These are phyloP conservation scores for Ophiostoma pallidulum DNA, from an alignment of 2,329 filamentous ascomycete genomes.

Conservation along the genomic window DNA sequence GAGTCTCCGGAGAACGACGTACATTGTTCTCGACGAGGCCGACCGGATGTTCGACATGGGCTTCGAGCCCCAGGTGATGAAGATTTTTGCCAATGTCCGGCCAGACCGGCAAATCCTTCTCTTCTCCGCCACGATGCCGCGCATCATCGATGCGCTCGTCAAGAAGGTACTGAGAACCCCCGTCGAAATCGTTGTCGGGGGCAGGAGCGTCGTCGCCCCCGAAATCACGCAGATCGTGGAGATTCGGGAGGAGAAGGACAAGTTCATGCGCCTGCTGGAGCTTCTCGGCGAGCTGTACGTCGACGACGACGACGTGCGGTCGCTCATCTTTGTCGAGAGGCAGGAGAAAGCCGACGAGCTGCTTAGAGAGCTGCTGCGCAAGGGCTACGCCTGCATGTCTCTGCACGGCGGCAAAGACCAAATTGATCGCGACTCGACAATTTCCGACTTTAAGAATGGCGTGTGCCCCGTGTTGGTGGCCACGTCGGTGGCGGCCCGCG, in stretches of 20 bases:
- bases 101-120: conserved; percentile 89
- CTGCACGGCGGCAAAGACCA: conserved; percentile 94
- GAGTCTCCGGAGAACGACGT: conserved; percentile 79
- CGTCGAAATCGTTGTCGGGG: conserved; percentile 86
- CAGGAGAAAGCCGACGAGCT: conserved; percentile 82
- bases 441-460: conserved; percentile 87
- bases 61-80: conserved; percentile 96
- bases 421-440: conserved; percentile 83
- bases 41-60: conserved; percentile 99
- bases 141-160: conserved; percentile 82
- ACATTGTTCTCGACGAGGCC: conserved; percentile 92
- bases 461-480: conserved; percentile 84
- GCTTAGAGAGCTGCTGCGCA: conserved; percentile 67
- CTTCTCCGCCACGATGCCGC: conserved; percentile 93
- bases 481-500: conserved; percentile 89
- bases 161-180: conserved; percentile 80
- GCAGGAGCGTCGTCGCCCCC: conserved; percentile 74
- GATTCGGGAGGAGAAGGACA: conserved; percentile 69
- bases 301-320: conserved; percentile 78
- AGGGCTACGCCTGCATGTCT: conserved; percentile 84
- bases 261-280: conserved; percentile 76
- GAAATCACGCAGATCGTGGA: conserved; percentile 93
- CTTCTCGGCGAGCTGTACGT: conserved; percentile 81
- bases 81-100: conserved; percentile 84
- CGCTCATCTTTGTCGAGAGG: conserved; percentile 83